phyloP scores from a whole-genome alignment of 306 rosid genomes.

The Alnus rubra region DNA sequence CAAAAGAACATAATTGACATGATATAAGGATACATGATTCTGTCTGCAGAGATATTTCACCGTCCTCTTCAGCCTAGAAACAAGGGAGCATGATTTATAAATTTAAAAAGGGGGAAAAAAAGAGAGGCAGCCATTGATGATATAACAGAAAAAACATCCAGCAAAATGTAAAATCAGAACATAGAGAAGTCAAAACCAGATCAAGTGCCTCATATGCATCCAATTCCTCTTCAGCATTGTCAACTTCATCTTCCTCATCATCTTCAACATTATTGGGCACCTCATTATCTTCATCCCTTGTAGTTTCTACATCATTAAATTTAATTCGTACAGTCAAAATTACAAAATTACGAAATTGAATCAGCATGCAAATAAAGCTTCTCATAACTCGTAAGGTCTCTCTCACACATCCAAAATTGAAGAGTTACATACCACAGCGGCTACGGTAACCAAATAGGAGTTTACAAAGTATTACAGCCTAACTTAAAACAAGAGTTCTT shows the following conservation, averaged over 20 bases:
- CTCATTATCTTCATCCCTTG: slow-evolving; percentile 43
- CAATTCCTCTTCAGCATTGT: slow-evolving; percentile 62
- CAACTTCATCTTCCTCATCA: slow-evolving; percentile 57
- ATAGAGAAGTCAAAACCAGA: slow-evolving; percentile 41
- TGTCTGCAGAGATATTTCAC: slow-evolving; percentile 56
- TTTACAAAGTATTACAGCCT: neutral
- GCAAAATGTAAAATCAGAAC: slow-evolving; percentile 16
- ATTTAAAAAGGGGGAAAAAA: neutral
- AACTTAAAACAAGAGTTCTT: neutral
- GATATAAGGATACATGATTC: slow-evolving; percentile 61
- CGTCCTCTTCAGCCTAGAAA: slow-evolving; percentile 63
- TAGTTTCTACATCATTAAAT: slow-evolving; percentile 18
- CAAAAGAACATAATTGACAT: neutral
- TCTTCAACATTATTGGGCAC: slow-evolving; percentile 55
- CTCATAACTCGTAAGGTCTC: neutral
- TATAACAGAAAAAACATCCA: neutral
- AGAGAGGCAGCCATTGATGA: neutral
- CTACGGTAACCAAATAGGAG: neutral
- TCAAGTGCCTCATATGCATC: slow-evolving; percentile 54
- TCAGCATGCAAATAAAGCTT: neutral
- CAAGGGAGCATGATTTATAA: slow-evolving; percentile 24
- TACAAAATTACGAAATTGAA: slow-evolving; percentile 3
- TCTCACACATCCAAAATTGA: neutral
- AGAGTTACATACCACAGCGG: neutral
- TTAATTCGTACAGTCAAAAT: slow-evolving; percentile 7